Conservation (phyloP, 306 rosid species). For the Psophocarpus tetragonolobus region DNA sequence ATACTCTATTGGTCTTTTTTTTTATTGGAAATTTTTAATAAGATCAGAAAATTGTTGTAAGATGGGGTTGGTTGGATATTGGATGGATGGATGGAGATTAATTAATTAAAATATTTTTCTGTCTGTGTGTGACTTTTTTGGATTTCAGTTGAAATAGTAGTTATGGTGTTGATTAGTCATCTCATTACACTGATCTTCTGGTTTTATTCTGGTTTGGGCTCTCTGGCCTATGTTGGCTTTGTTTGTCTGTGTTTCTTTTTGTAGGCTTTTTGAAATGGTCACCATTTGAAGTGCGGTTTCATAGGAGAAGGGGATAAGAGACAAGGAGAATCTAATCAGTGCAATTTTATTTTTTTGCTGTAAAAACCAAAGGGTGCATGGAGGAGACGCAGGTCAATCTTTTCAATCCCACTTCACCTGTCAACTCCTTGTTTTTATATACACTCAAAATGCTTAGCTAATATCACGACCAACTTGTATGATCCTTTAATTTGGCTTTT, state of each 20-base stretch:
- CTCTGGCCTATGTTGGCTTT: background rate
- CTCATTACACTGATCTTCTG: background rate
- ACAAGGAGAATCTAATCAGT: slow-evolving; percentile 40
- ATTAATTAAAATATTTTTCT: background rate
- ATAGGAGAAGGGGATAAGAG: slow-evolving; percentile 35
- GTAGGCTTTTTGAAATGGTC: slow-evolving; percentile 51
- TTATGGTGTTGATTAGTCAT: background rate
- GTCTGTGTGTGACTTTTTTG: background rate
- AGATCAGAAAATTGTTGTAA: no score
- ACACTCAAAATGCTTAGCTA: slow-evolving; percentile 37
- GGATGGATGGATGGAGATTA: slow-evolving; percentile 11
- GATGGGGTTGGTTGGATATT: no score
- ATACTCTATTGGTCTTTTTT: no score
- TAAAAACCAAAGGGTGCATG: slow-evolving; percentile 30
- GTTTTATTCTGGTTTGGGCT: slow-evolving; percentile 1
- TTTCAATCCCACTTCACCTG: slow-evolving; percentile 50
- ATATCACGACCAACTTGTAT: slow-evolving; percentile 43
- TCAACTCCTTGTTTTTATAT: slow-evolving; percentile 48
- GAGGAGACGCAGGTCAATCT: slow-evolving; percentile 63
- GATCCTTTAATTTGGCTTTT: slow-evolving; percentile 32
- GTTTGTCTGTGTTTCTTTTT: slow-evolving; percentile 22
- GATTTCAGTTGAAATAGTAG: slow-evolving; percentile 14
- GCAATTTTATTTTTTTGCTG: slow-evolving; percentile 17
- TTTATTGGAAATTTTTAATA: no score
- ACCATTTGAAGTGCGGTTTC: slow-evolving; percentile 44